These are phyloP conservation scores for Thraustotheca clavata DNA, from an alignment of 352 stramenopile species.

Conservation along the genomic window DNA sequence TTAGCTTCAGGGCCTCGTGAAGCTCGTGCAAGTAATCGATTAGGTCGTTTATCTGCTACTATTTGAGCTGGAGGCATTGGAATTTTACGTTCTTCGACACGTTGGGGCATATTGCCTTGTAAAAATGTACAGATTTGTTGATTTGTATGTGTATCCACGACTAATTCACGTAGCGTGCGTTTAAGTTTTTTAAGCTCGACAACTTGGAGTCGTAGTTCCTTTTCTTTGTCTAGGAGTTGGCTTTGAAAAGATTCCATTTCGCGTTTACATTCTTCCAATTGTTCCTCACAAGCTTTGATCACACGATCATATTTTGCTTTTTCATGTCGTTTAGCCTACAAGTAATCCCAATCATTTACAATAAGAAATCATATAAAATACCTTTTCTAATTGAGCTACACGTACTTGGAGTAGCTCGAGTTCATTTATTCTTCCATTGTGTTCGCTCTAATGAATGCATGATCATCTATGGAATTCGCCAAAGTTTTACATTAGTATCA, in stretches of 20 bases:
- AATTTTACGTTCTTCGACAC: neutral
- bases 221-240: constrained; percentile 48
- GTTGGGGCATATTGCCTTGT: neutral
- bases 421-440: constrained; percentile 54
- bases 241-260: constrained; percentile 44
- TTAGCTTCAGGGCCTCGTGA: too few species aligned
- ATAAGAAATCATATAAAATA: neutral
- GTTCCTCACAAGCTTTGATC: constrained; percentile 33
- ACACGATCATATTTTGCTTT: constrained; percentile 42
- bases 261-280: constrained; percentile 33
- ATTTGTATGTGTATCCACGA: constrained; percentile 41
- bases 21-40: neutral
- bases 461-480: constrained; percentile 8
- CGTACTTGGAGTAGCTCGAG: constrained; percentile 55
- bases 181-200: constrained; percentile 73
- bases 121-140: constrained; percentile 28
- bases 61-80: constrained; percentile 1
- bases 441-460: constrained; percentile 34
- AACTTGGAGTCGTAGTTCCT: constrained; percentile 45
- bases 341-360: neutral
- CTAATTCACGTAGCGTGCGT: constrained; percentile 44
- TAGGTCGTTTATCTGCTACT: neutral
- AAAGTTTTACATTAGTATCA: neutral
- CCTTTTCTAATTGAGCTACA: constrained; percentile 52
- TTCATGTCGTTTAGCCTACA: constrained; percentile 31